Conservation (phyloP, 2,329 filamentous ascomycete species). For the Colletotrichum eremochloae region DNA sequence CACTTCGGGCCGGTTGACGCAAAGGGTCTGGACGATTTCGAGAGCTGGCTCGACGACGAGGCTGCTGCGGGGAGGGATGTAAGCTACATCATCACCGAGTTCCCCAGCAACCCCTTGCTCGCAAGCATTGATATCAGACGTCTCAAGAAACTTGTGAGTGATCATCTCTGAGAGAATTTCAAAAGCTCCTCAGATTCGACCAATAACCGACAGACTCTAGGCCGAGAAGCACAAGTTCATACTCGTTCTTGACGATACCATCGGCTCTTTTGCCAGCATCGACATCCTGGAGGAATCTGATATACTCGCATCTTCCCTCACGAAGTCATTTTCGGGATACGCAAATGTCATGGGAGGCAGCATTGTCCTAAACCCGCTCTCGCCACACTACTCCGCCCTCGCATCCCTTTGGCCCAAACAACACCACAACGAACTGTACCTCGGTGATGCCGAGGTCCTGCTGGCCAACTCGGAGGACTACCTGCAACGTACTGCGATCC, state of each 20-base stretch:
- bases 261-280: constrained; percentile 62
- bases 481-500: constrained; percentile 53
- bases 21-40: constrained; percentile 58
- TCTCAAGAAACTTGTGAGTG: constrained; percentile 43
- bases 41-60: constrained; percentile 58
- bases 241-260: constrained; percentile 63
- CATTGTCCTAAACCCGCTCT: constrained; percentile 62
- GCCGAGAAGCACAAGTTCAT: constrained; percentile 60
- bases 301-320: constrained; percentile 65
- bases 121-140: constrained; percentile 51
- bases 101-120: constrained; percentile 54
- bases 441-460: constrained; percentile 60
- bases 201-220: background rate
- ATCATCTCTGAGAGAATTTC: no score
- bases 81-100: constrained; percentile 63
- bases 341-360: constrained; percentile 68
- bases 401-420: constrained; percentile 43
- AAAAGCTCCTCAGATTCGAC: background rate
- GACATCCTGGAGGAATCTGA: constrained; percentile 65
- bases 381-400: constrained; percentile 56
- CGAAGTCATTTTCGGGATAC: constrained; percentile 71
- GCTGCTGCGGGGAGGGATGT: constrained; percentile 55
- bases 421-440: constrained; percentile 61
- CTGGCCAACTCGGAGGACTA: constrained; percentile 61
- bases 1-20: constrained; percentile 61